These are phyloP conservation scores for Chaetomium sp. DNA, from an alignment of 2,329 filamentous ascomycete genomes.

Conservation along the genomic window DNA sequence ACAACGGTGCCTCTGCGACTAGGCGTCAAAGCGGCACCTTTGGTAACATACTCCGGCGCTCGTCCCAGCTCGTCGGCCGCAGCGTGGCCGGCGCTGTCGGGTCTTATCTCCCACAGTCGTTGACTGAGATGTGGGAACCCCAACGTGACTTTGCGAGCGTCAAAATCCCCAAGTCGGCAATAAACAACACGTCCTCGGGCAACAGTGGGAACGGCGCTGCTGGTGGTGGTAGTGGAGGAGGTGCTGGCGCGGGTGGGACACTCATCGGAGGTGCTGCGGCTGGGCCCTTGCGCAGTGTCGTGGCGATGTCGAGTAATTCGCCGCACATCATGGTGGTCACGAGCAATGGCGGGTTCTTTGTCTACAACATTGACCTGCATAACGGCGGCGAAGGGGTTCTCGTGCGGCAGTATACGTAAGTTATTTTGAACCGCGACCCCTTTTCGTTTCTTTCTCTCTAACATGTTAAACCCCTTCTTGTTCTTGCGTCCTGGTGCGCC, in stretches of 20 bases:
- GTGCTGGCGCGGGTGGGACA: slow-evolving; percentile 22
- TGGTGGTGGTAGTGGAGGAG: too few species aligned
- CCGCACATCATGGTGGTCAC: slow-evolving; percentile 98
- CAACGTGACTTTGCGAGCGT: slow-evolving; percentile 93
- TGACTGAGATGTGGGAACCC: slow-evolving; percentile 98
- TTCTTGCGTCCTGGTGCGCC: too few species aligned
- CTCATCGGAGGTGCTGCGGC: slow-evolving; percentile 23
- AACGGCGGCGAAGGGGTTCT: slow-evolving; percentile 88
- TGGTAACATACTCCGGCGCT: slow-evolving; percentile 84
- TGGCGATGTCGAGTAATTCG: slow-evolving; percentile 90
- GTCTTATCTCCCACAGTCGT: slow-evolving; percentile 84
- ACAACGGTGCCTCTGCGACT: slow-evolving; percentile 27
- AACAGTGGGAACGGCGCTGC: too few species aligned
- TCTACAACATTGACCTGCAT: slow-evolving; percentile 93
- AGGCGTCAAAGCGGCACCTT: slow-evolving; percentile 66
- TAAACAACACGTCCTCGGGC: neutral
- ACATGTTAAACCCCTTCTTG: too few species aligned
- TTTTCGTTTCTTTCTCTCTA: too few species aligned
- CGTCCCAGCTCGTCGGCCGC: slow-evolving; percentile 87
- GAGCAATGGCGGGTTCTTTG: slow-evolving; percentile 88
- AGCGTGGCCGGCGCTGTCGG: slow-evolving; percentile 84
- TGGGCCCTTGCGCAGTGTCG: slow-evolving; percentile 72
- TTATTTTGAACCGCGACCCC: slow-evolving; percentile 16
- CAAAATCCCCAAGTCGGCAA: slow-evolving; percentile 65
- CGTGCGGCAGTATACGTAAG: slow-evolving; percentile 89